Evolutionary conservation across 2,329 filamentous ascomycete genomes (phyloP).

Genomic region (Sphaerostilbella broomeana): DNA sequence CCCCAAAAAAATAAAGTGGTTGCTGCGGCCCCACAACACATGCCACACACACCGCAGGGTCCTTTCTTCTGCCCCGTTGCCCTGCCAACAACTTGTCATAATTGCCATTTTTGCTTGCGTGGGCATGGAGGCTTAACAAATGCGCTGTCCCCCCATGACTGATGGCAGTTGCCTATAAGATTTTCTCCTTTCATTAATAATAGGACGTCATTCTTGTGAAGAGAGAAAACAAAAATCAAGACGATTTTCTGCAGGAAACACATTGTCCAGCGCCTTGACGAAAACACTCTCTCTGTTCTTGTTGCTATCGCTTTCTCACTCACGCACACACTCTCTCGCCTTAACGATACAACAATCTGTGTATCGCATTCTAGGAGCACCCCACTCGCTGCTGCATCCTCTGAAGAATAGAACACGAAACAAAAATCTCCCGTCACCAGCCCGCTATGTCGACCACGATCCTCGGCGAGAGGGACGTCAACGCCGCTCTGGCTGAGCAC

Average conservation of each 20-base stretch:
- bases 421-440: too few relatives aligned
- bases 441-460: constrained; percentile 52
- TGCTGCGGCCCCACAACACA: neutral
- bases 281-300: neutral
- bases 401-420: too few relatives aligned
- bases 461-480: constrained; percentile 61
- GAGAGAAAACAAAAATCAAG: neutral
- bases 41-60: neutral
- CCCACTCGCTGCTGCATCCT: neutral
- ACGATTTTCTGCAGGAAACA: too few relatives aligned
- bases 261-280: too few relatives aligned
- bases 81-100: neutral
- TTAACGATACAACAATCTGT: too few relatives aligned
- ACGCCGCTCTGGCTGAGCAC: constrained; percentile 40
- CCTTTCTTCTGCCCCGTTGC: neutral
- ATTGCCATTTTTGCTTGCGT: too few relatives aligned
- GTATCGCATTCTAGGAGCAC: too few relatives aligned
- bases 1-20: neutral
- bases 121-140: too few relatives aligned
- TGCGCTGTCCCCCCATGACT: too few relatives aligned
- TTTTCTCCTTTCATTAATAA: neutral
- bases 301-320: neutral
- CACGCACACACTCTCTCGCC: too few relatives aligned
- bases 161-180: neutral
- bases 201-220: neutral